These are phyloP conservation scores for Beauveria australis DNA, from an alignment of 2,329 filamentous ascomycete species.

Conservation along the genomic window DNA sequence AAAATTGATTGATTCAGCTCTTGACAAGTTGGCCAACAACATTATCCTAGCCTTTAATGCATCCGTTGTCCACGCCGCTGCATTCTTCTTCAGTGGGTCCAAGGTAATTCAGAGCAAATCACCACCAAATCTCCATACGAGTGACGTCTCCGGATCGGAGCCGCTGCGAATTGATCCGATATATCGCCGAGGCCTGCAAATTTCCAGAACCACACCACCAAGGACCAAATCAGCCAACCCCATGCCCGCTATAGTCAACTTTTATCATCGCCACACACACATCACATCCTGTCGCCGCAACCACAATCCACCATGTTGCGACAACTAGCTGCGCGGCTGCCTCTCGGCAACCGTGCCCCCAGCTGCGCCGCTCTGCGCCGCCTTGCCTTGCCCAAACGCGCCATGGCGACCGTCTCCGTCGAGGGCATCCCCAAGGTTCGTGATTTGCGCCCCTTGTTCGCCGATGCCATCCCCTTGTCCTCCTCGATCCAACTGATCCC, in stretches of 20 bases:
- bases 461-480: neutral
- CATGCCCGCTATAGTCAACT: neutral
- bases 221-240: neutral
- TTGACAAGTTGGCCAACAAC: no score
- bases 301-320: constrained; percentile 24
- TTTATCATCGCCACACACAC: neutral
- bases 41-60: no score
- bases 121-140: neutral
- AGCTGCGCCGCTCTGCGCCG: constrained; percentile 19
- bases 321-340: constrained; percentile 26
- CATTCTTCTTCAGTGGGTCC: no score
- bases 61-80: no score
- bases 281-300: neutral
- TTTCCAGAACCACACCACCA: constrained; percentile 7
- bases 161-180: constrained; percentile 6
- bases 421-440: constrained; percentile 29
- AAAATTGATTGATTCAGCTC: neutral
- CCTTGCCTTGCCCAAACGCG: constrained; percentile 17
- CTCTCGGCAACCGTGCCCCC: constrained; percentile 18
- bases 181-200: constrained; percentile 12
- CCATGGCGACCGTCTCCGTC: constrained; percentile 26
- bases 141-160: neutral
- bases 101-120: no score
- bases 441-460: neutral
- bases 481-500: neutral